phyloP scores from a whole-genome alignment of 805 yeast genomes.

The Lachancea thermotolerans region DNA sequence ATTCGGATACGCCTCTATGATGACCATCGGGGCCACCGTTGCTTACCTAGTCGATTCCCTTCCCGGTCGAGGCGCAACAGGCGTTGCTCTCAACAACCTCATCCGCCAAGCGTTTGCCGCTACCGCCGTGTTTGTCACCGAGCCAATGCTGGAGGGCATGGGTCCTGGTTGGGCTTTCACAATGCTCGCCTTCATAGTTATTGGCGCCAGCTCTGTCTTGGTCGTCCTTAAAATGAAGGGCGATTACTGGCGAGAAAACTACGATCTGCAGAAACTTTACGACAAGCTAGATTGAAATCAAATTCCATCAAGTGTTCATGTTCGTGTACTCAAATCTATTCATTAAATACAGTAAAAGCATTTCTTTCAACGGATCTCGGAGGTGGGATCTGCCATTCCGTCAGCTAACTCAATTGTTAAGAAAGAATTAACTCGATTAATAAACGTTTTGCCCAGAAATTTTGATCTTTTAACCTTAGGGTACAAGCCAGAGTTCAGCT shows the following conservation, averaged over 20 bases:
- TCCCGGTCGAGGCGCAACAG: constrained; percentile 86
- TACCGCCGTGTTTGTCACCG: constrained; percentile 64
- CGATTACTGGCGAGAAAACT: constrained; percentile 55
- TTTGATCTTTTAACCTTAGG: no score
- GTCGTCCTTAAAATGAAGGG: constrained; percentile 48
- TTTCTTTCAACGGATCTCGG: no score
- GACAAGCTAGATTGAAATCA: constrained; percentile 33
- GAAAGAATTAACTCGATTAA: no score
- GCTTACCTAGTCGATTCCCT: constrained; percentile 78
- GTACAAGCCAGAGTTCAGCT: no score
- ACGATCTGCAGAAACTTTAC: constrained; percentile 51
- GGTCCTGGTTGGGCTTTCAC: constrained; percentile 67
- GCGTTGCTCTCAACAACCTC: constrained; percentile 76
- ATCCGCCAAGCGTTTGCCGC: constrained; percentile 71
- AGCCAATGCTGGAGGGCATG: constrained; percentile 59
- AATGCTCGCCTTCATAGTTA: constrained; percentile 54
- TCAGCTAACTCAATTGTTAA: no score
- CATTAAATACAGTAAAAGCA: no score
- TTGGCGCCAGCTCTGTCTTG: constrained; percentile 38
- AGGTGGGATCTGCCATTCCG: no score
- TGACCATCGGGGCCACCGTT: constrained; percentile 71
- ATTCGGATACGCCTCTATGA: constrained; percentile 79
- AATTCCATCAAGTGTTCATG: neutral
- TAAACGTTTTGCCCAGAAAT: no score
- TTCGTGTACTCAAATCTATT: no score